Base-by-base conservation (phyloP, 2,329 filamentous ascomycete species). In the Aureobasidium melanogenum region DNA sequence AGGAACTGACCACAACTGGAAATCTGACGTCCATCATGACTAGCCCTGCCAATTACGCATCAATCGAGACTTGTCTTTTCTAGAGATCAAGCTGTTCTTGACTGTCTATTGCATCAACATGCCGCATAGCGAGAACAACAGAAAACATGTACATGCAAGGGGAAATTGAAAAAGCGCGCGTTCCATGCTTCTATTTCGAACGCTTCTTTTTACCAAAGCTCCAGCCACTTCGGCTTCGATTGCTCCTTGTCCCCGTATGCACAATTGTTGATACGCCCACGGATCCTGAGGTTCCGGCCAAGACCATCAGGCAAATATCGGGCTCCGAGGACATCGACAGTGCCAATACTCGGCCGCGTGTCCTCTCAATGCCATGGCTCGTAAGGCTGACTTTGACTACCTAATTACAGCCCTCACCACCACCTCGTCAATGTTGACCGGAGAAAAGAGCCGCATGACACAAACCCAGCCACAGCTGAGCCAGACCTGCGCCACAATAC, bases 241-340 rank as follows among this genome's bases (percentile, higher is more conserved):
- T 10, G 24, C 12, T 38, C 36, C 52, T 36, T 32, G 28, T 51
- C 30, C 24, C 48, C 48, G 48, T 51, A 22, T 19, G 12, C 8
- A n/a, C n/a, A 28, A 30, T 30, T n/a, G n/a, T n/a, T n/a, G 30
- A 54, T 55, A 32, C 36, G 51, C 51, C 22, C 26, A 28, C 52
- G 52, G 52, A 56, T 56, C 52, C 38, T 56, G 19, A 56, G 38
- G 36, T 56, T 28, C 52, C 52, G 52, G 38, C 39, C 52, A 56
- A 56, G 52, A 26, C 52, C 52, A 24, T 24, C 52, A 56, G 50
- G 36, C 36, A 39, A 15, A 6, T 44, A 26, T 28, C 26, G 5
- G 15, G 12, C 12, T 51, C 32, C 48, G 19, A 36, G 32, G 32
- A 36, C 32, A 36, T 14, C 12, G 32, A 32, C 12, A 36, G 4